phyloP scores from a whole-genome alignment of 129 eudicot genomes.

The Tagetes erecta region DNA sequence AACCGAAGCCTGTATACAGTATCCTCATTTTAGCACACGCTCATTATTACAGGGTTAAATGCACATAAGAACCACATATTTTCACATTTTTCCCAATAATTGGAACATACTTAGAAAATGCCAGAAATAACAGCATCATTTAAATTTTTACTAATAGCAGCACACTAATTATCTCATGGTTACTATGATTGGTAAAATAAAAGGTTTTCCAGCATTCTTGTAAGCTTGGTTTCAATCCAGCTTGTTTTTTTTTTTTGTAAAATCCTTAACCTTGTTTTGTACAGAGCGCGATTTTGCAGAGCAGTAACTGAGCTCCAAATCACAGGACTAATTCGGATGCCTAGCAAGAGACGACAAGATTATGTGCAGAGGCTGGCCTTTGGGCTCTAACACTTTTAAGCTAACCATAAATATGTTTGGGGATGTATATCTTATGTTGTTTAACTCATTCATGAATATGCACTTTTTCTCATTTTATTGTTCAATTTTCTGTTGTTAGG shows the following conservation, averaged over 20 bases:
- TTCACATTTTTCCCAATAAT: not conserved
- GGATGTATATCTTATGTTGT: not conserved
- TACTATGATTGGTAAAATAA: not conserved
- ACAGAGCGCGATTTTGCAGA: conserved; percentile 88
- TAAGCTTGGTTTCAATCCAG: not conserved
- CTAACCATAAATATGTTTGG: conserved; percentile 4
- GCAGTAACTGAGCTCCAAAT: conserved; percentile 89
- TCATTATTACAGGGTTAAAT: not conserved
- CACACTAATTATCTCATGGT: not conserved
- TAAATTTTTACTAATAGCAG: not conserved
- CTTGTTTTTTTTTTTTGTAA: not conserved
- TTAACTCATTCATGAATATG: not conserved
- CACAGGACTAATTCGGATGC: conserved; percentile 87
- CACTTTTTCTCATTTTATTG: not conserved
- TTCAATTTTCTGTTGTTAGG: not conserved
- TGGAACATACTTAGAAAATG: not conserved
- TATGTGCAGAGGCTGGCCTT: conserved; percentile 90
- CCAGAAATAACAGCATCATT: not conserved
- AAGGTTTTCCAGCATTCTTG: not conserved
- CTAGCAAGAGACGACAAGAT: conserved; percentile 94
- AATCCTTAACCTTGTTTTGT: conserved; percentile 42
- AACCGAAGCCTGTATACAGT: conserved; percentile 74
- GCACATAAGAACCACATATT: not conserved
- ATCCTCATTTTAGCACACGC: conserved; percentile 48
- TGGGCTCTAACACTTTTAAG: conserved; percentile 44